Evolutionary conservation across 176 grass and related monocot species (phyloP).

Genomic region (Oryza punctata): DNA sequence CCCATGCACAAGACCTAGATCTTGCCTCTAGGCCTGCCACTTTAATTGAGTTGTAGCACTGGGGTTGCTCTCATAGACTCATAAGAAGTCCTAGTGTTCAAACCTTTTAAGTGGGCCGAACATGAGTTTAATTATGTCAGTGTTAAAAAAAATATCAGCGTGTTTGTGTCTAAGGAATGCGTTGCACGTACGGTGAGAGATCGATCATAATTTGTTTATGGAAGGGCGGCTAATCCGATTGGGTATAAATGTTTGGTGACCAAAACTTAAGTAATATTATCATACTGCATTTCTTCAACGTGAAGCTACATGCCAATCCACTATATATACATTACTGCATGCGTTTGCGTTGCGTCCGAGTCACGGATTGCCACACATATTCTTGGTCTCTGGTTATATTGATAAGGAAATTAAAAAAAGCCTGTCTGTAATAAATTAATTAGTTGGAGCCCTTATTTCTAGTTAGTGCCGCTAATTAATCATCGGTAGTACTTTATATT

Average conservation of each 20-base stretch:
- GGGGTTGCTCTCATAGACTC: no score
- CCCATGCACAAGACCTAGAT: no score
- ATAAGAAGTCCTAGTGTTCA: no score
- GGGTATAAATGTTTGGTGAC: constrained; percentile 45
- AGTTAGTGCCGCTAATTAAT: not conserved
- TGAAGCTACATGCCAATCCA: not conserved
- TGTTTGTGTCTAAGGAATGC: constrained; percentile 2
- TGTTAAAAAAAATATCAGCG: no score
- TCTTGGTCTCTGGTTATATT: not conserved
- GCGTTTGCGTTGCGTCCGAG: constrained; percentile 16
- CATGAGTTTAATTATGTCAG: not conserved
- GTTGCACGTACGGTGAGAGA: constrained; percentile 1
- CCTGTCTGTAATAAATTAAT: not conserved
- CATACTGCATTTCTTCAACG: not conserved
- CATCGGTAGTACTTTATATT: not conserved
- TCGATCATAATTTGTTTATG: constrained; percentile 27
- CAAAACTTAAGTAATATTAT: constrained; percentile 40
- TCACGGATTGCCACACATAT: not conserved
- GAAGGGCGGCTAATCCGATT: constrained; percentile 15
- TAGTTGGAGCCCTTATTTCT: not conserved
- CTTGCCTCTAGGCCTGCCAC: no score
- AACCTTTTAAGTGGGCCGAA: not conserved
- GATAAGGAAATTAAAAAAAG: not conserved
- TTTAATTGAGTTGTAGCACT: no score
- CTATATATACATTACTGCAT: not conserved